These are phyloP conservation scores for Wickerhamiella alocasiicola DNA, from an alignment of 805 yeast genomes.

Conservation along the genomic window DNA sequence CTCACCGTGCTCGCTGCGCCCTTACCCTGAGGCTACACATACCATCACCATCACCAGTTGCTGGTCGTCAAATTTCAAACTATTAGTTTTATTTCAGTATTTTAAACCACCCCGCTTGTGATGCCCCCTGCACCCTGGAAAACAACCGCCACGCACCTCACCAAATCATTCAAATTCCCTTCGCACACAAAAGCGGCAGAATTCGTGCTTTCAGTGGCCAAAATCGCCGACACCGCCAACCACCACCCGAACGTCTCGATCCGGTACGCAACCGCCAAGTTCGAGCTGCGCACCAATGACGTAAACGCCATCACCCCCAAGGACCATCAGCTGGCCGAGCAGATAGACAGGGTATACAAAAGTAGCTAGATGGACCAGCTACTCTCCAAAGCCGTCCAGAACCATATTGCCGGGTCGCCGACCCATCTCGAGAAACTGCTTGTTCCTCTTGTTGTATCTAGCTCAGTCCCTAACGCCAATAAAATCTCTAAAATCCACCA, in stretches of 20 bases:
- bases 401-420: constrained; percentile 1
- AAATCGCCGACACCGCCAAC: constrained; percentile 15
- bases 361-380: constrained; percentile 1
- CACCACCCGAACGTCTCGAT: constrained; percentile 21
- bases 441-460: neutral
- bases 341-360: constrained; percentile 6
- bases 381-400: constrained; percentile 2
- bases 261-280: constrained; percentile 16
- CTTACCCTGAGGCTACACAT: too few relatives aligned
- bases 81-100: too few relatives aligned
- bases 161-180: constrained; percentile 15
- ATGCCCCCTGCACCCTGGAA: neutral
- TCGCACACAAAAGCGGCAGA: constrained; percentile 20
- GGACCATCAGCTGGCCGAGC: constrained; percentile 18
- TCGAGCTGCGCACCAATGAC: constrained; percentile 19
- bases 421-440: constrained; percentile 4
- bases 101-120: neutral
- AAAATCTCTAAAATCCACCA: constrained; percentile 4
- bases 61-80: too few relatives aligned
- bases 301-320: constrained; percentile 13
- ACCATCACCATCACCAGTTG: too few relatives aligned
- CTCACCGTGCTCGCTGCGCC: too few relatives aligned
- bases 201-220: constrained; percentile 16
- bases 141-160: constrained; percentile 8
- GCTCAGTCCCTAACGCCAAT: neutral